Percentiles rank a stretch among this genome's conserved stretches.
Evolutionary conservation across 2,329 filamentous ascomycete species (phyloP).

Genomic region (Alternaria postmessia): DNA sequence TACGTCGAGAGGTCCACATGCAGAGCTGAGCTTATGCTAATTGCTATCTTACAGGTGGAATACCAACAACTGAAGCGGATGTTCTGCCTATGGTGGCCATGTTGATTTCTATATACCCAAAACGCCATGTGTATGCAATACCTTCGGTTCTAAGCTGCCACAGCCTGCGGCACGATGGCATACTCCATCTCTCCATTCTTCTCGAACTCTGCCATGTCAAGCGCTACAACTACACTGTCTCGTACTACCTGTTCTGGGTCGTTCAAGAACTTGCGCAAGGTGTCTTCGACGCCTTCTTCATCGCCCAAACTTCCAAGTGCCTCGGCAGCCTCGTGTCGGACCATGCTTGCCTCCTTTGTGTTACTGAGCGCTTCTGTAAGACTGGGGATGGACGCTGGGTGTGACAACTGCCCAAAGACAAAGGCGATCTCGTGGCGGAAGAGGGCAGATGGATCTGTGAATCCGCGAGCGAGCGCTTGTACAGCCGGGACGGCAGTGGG

Average conservation of each 20-base stretch:
- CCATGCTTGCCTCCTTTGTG: slow-evolving; percentile 88
- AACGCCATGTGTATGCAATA: slow-evolving; percentile 40
- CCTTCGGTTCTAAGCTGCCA: slow-evolving; percentile 32
- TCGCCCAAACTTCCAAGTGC: slow-evolving; percentile 93
- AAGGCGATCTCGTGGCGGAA: slow-evolving; percentile 99
- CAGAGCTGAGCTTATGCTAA: slow-evolving; percentile 25
- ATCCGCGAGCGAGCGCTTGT: slow-evolving; percentile 82
- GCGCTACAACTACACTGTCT: slow-evolving; percentile 91
- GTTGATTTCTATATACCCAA: slow-evolving; percentile 22
- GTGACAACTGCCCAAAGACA: slow-evolving; percentile 94
- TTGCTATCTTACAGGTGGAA: slow-evolving; percentile 56
- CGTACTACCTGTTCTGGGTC: slow-evolving; percentile 93
- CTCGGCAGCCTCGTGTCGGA: slow-evolving; percentile 96
- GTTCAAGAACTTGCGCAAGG: slow-evolving; percentile 80
- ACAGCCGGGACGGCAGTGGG: slow-evolving; percentile 90
- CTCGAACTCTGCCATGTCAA: slow-evolving; percentile 99
- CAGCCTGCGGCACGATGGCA: slow-evolving; percentile 75
- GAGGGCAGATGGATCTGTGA: slow-evolving; percentile 85
- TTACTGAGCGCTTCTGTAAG: slow-evolving; percentile 81
- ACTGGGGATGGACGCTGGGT: slow-evolving; percentile 95
- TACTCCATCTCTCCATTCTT: slow-evolving; percentile 89
- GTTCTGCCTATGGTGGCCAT: slow-evolving; percentile 15
- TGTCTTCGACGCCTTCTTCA: slow-evolving; percentile 90
- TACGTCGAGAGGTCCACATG: slow-evolving; percentile 55
- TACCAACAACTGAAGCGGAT: slow-evolving; percentile 67